These are phyloP conservation scores for Aureobasidium pullulans DNA, from an alignment of 2,329 filamentous ascomycete genomes.

Conservation along the genomic window DNA sequence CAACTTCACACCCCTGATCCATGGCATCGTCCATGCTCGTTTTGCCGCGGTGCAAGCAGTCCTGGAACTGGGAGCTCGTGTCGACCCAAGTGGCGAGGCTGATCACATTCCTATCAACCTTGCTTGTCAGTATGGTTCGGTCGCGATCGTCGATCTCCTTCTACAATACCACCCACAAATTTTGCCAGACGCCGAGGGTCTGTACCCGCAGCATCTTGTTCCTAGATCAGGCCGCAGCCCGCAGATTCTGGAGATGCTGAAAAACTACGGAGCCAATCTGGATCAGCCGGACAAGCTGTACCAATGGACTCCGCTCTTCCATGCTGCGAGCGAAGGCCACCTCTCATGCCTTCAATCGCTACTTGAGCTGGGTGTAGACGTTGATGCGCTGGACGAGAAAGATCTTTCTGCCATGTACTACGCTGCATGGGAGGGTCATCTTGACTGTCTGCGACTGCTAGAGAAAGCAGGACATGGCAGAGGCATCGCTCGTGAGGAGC, in stretches of 20 bases:
- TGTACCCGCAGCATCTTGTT: constrained; percentile 95
- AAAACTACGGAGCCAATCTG: constrained; percentile 79
- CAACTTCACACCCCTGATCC: constrained; percentile 93
- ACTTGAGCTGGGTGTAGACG: constrained; percentile 69
- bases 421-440: constrained; percentile 92
- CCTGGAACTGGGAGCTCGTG: constrained; percentile 68
- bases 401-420: constrained; percentile 94
- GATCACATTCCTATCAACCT: constrained; percentile 93
- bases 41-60: constrained; percentile 72
- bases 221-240: constrained; percentile 80
- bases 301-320: constrained; percentile 93
- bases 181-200: constrained; percentile 87
- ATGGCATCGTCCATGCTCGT: constrained; percentile 85
- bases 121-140: constrained; percentile 86
- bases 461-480: constrained; percentile 44
- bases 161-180: constrained; percentile 73
- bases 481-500: constrained; percentile 28
- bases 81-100: constrained; percentile 76
- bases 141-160: constrained; percentile 76
- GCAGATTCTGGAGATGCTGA: constrained; percentile 69
- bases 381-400: constrained; percentile 82
- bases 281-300: constrained; percentile 94
- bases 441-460: constrained; percentile 88
- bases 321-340: constrained; percentile 93
- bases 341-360: constrained; percentile 78